phyloP scores from a whole-genome alignment of 768 basidiomycete genomes.

The Mycena galopus region DNA sequence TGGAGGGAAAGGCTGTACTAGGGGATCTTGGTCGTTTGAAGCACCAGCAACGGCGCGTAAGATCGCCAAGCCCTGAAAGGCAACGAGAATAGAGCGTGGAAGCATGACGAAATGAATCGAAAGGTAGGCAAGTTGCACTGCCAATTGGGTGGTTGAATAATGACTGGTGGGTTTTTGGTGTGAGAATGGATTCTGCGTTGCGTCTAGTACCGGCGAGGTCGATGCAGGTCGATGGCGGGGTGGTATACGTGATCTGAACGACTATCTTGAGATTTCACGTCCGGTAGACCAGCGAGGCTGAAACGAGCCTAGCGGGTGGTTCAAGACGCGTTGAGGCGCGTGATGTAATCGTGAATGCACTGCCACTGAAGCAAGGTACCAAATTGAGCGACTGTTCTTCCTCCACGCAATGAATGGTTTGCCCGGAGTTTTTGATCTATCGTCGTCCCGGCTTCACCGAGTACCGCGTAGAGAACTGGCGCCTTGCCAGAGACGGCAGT shows the following conservation, averaged over 20 bases:
- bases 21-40: neutral
- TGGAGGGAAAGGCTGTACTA: slow-evolving; percentile 57
- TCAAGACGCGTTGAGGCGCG: neutral
- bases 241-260: too few species aligned
- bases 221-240: neutral
- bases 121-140: neutral
- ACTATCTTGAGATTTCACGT: too few species aligned
- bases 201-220: slow-evolving; percentile 16
- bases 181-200: neutral
- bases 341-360: neutral
- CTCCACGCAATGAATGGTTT: slow-evolving; percentile 23
- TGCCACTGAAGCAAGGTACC: too few species aligned
- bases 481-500: slow-evolving; percentile 56
- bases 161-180: neutral
- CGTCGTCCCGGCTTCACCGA: slow-evolving; percentile 64
- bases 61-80: neutral
- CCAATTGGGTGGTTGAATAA: slow-evolving; percentile 5
- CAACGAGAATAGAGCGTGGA: neutral
- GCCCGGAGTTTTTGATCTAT: slow-evolving; percentile 66
- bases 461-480: slow-evolving; percentile 71
- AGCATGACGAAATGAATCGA: slow-evolving; percentile 9
- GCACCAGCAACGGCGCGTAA: slow-evolving; percentile 5
- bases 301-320: too few species aligned
- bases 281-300: too few species aligned
- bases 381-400: too few species aligned